Percentiles rank a stretch among this genome's conserved stretches.
Conservation (phyloP, 192 early-diverging fungal species). For the Coemansia sp. region DNA sequence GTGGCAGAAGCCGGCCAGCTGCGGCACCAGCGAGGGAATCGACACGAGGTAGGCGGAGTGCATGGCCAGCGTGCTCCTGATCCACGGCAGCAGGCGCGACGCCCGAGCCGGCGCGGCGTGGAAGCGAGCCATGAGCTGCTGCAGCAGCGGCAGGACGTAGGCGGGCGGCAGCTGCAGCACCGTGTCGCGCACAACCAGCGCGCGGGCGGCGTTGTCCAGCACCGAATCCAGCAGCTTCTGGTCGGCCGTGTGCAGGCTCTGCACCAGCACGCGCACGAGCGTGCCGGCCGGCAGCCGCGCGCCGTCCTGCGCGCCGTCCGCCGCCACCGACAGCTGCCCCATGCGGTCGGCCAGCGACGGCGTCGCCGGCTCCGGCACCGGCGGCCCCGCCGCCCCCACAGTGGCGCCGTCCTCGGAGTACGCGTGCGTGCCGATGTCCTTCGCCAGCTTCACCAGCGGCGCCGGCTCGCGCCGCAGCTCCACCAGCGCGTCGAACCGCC, state of each 20-base stretch:
- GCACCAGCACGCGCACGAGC: conserved; percentile 50
- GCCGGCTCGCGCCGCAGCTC: conserved; percentile 23
- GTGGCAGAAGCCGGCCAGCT: conserved; percentile 46
- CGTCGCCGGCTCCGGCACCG: conserved; percentile 3
- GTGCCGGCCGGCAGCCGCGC: conserved; percentile 23
- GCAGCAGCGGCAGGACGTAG: conserved; percentile 41
- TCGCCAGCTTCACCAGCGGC: neutral
- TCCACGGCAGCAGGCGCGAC: conserved; percentile 37
- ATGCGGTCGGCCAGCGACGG: conserved; percentile 48
- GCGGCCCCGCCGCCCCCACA: conserved; percentile 6
- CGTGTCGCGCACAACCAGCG: conserved; percentile 45
- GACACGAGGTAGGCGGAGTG: conserved; percentile 43
- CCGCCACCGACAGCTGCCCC: conserved; percentile 30
- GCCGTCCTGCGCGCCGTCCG: neutral
- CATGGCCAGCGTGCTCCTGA: conserved; percentile 26
- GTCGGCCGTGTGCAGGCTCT: conserved; percentile 45
- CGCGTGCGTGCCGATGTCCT: neutral
- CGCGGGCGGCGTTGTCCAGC: conserved; percentile 28
- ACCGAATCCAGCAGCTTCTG: conserved; percentile 34
- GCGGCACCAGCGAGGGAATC: conserved; percentile 37
- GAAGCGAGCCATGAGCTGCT: conserved; percentile 51
- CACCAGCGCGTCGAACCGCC: conserved; percentile 26
- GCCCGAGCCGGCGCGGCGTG: conserved; percentile 27
- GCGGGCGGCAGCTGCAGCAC: conserved; percentile 28
- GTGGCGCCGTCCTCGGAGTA: conserved; percentile 28